These are phyloP conservation scores for Astragalus membranaceus DNA, from an alignment of 306 rosid species.

Conservation along the genomic window DNA sequence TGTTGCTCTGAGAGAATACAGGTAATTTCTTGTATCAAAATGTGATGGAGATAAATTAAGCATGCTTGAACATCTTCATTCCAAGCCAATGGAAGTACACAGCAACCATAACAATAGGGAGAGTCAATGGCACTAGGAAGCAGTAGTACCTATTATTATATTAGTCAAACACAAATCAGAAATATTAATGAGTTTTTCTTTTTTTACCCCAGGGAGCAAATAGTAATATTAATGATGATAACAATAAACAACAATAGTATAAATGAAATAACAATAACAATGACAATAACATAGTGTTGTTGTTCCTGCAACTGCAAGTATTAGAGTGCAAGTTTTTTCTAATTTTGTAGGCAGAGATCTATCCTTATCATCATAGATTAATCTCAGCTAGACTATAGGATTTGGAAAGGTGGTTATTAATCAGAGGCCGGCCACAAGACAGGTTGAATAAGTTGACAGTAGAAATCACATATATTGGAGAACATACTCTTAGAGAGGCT, in stretches of 20 bases:
- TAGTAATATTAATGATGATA: not conserved
- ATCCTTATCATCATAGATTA: not conserved
- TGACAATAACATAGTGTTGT: not conserved
- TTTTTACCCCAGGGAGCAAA: not conserved
- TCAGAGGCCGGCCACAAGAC: not conserved
- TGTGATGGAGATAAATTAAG: constrained; percentile 28
- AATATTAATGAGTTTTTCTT: not conserved
- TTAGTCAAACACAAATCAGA: not conserved
- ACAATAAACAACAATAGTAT: no score
- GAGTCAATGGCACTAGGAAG: constrained; percentile 82
- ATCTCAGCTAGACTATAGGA: not conserved
- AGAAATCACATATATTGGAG: not conserved
- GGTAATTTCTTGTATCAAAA: not conserved
- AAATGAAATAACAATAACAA: not conserved
- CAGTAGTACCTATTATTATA: constrained; percentile 52
- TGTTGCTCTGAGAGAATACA: not conserved
- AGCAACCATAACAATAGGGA: constrained; percentile 65
- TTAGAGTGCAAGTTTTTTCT: not conserved
- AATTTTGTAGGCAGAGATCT: not conserved
- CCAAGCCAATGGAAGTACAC: constrained; percentile 85
- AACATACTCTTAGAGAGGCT: not conserved
- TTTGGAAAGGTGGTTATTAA: not conserved
- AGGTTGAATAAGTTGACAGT: not conserved
- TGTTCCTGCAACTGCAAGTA: no score
- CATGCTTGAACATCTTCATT: constrained; percentile 90